Evolutionary conservation across 1,139 yeast genomes (phyloP), one percentile per base, ranked within the genome.

Genomic region (Sugiyamaella japonica): DNA sequence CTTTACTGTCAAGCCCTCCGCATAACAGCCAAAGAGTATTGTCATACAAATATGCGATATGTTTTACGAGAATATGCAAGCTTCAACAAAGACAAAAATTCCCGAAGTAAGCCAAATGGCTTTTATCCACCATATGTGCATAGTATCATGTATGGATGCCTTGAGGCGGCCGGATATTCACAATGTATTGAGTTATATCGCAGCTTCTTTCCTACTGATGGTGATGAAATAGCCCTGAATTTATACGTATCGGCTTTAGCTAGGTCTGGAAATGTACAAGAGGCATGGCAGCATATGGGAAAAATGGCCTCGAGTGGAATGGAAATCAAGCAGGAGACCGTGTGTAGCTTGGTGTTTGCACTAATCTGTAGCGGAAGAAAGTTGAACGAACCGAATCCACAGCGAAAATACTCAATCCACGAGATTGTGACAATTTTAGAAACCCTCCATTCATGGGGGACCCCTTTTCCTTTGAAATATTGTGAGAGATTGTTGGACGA

Each of bases 81-180:
- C 4, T 9, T 41, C 32, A 41, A 41, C 20, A 28, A 32, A 2
- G 39, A 44, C 3, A 34, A 36, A 16, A 41, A 48, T 2, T 3
- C 17, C 10, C n/a, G 47, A 12, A n/a, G 13, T 9, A 7, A 13
- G 6, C 6, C 25, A 20, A 20, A 17, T n/a, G n/a, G n/a, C n/a
- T n/a, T n/a, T 2, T 36, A 25, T 12, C 49, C 49, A 10, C 39
- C 28, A 28, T 53, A 36, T 37, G 39, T 48, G 9, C 48, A 53
- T 20, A 20, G 50, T 7, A 41, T 53, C 29, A 48, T 53, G 52
- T 43, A 48, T 25, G 56, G 56, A 39, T 43, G 34, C 34, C 13
- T 48, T n/a, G 53, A 53, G 25, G 16, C 32, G 1, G 32, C 34
- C 6, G n/a, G 13, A 9, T 48, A 48, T 28, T 29, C 25, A n/a